These are phyloP conservation scores for Nephelium lappaceum DNA, from an alignment of 345 rosid genomes.

Conservation along the genomic window DNA sequence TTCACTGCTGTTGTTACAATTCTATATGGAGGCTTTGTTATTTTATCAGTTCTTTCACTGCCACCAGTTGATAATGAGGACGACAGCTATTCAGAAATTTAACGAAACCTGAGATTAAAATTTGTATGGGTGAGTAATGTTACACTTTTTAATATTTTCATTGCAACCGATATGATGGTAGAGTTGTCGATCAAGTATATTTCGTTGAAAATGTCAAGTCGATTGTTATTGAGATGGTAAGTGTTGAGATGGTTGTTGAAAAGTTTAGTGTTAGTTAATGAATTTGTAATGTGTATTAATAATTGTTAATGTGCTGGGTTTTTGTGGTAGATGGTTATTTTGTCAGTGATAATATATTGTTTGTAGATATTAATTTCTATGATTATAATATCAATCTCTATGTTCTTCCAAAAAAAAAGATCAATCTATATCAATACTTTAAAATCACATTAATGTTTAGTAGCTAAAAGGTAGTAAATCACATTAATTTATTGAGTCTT, in stretches of 20 bases:
- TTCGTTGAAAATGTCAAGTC: not conserved
- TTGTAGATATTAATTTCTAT: not conserved
- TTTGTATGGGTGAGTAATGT: no score
- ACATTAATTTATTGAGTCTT: no score
- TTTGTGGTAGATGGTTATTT: not conserved
- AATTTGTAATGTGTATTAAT: not conserved
- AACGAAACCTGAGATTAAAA: not conserved
- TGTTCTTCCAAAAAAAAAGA: no score
- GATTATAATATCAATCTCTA: no score
- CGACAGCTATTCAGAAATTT: constrained; percentile 56
- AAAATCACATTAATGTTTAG: no score
- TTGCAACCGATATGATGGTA: not conserved
- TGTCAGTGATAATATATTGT: no score
- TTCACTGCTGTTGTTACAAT: constrained; percentile 79
- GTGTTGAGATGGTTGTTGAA: not conserved
- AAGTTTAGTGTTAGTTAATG: not conserved
- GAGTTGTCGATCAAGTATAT: no score
- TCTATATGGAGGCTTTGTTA: constrained; percentile 68
- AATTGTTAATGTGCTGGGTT: not conserved
- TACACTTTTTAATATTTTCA: not conserved
- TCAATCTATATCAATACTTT: no score
- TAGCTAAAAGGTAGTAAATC: no score
- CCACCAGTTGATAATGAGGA: constrained; percentile 40
- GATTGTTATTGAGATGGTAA: not conserved
- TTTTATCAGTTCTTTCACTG: constrained; percentile 54